Evolutionary conservation across 495 filamentous ascomycete genomes (phyloP).

Genomic region (Penicillium crystallinum): DNA sequence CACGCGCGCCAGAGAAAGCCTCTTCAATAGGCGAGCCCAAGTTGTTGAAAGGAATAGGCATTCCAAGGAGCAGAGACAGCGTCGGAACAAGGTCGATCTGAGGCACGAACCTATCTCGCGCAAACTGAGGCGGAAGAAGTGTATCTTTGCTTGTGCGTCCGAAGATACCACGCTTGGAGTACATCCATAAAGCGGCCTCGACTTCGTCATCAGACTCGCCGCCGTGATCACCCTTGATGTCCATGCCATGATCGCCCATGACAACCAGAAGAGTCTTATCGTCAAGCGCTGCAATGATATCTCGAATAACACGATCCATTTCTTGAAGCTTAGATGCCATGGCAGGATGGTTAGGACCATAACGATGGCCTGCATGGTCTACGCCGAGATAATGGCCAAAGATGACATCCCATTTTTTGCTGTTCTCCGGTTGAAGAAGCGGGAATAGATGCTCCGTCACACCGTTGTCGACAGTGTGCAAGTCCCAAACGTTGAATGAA

Average conservation of each 20-base stretch:
- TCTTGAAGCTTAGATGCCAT: slow-evolving; percentile 87
- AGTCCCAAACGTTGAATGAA: slow-evolving; percentile 96
- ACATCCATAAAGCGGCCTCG: slow-evolving; percentile 96
- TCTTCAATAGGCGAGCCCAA: slow-evolving; percentile 93
- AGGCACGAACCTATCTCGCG: slow-evolving; percentile 75
- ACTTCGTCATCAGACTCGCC: slow-evolving; percentile 95
- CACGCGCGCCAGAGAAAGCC: slow-evolving; percentile 69
- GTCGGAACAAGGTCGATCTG: slow-evolving; percentile 97
- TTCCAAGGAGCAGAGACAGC: slow-evolving; percentile 74
- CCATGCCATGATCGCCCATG: slow-evolving; percentile 99
- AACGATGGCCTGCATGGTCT: slow-evolving; percentile 94
- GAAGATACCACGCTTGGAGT: slow-evolving; percentile 78
- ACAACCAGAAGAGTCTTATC: slow-evolving; percentile 85
- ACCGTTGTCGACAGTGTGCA: slow-evolving; percentile 95
- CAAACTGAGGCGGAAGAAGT: slow-evolving; percentile 60
- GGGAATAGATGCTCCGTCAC: slow-evolving; percentile 92
- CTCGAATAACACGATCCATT: slow-evolving; percentile 77
- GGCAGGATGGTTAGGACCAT: slow-evolving; percentile 86
- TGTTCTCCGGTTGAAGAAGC: slow-evolving; percentile 58
- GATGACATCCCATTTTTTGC: slow-evolving; percentile 78
- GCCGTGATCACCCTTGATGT: slow-evolving; percentile 92
- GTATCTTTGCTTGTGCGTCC: slow-evolving; percentile 64
- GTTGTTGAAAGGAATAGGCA: slow-evolving; percentile 96
- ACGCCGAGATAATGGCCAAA: slow-evolving; percentile 94
- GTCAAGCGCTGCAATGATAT: slow-evolving; percentile 67